phyloP scores from a whole-genome alignment of 768 basidiomycete genomes.

The Boletus reticuloceps region DNA sequence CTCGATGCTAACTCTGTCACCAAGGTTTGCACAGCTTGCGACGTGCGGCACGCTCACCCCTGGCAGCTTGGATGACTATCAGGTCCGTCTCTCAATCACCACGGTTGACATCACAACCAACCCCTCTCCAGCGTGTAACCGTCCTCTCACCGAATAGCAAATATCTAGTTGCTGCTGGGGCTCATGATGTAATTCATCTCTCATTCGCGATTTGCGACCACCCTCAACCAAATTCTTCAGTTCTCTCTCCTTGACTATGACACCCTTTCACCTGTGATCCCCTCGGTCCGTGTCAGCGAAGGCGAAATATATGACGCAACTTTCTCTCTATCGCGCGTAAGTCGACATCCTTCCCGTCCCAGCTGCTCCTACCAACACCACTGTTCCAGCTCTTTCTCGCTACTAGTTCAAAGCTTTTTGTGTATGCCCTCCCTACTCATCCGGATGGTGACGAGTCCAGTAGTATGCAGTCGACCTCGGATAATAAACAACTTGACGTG shows the following conservation, averaged over 20 bases:
- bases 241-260: conserved; percentile 68
- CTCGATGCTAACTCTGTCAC: conserved; percentile 8
- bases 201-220: conserved; percentile 14
- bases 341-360: conserved; percentile 13
- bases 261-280: conserved; percentile 46
- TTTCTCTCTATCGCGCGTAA: conserved; percentile 66
- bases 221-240: conserved; percentile 31
- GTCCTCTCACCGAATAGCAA: conserved; percentile 68
- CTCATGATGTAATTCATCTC: conserved; percentile 53
- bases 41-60: conserved; percentile 61
- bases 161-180: conserved; percentile 70
- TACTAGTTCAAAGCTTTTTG: conserved; percentile 59
- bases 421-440: conserved; percentile 53
- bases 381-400: conserved; percentile 57
- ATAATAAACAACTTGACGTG: conserved; percentile 35
- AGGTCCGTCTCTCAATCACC: conserved; percentile 49
- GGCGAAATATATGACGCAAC: conserved; percentile 88
- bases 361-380: background rate
- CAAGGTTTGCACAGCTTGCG: conserved; percentile 28
- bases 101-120: background rate
- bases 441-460: background rate
- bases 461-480: conserved; percentile 20
- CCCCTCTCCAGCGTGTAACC: conserved; percentile 68
- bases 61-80: conserved; percentile 72
- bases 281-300: conserved; percentile 50